A percentile compares a stretch with the other conserved stretches of the same genome.
phyloP scores from a whole-genome alignment of 2,329 filamentous ascomycete genomes.

The Xylaria sp. region DNA sequence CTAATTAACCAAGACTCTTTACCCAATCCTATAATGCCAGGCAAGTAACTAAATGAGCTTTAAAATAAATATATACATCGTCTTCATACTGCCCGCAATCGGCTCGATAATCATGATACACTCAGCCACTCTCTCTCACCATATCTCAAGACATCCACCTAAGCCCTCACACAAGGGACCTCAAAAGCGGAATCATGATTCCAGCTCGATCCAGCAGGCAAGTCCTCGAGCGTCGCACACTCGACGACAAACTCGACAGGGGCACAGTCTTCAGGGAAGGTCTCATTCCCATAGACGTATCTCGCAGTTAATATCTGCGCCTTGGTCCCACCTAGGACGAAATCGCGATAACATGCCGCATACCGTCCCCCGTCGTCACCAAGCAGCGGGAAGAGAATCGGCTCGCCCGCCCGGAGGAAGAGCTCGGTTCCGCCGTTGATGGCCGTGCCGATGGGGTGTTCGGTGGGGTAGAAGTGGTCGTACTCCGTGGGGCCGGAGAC shows the following conservation, averaged over 20 bases:
- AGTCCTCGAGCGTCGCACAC: conserved; percentile 22
- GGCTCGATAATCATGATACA: neutral
- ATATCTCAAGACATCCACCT: too few relatives aligned
- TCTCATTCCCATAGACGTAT: conserved; percentile 28
- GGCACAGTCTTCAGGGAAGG: conserved; percentile 22
- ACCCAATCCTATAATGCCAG: too few relatives aligned
- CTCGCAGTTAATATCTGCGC: conserved; percentile 10
- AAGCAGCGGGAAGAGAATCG: conserved; percentile 16
- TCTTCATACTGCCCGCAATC: neutral
- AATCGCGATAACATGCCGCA: conserved; percentile 12
- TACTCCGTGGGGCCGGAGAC: neutral
- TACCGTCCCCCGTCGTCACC: conserved; percentile 10
- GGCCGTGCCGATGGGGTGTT: conserved; percentile 20
- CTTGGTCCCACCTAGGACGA: conserved; percentile 10
- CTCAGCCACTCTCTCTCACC: too few relatives aligned
- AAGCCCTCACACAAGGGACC: conserved; percentile 19
- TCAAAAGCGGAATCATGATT: conserved; percentile 27
- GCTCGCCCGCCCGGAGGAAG: conserved; percentile 20
- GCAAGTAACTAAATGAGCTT: neutral
- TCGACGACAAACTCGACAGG: conserved; percentile 29
- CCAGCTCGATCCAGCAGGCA: conserved; percentile 24
- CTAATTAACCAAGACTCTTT: neutral
- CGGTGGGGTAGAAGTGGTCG: conserved; percentile 24
- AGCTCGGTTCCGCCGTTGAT: conserved; percentile 4
- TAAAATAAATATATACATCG: neutral